These are phyloP conservation scores for Vaccinium myrtillus DNA, from an alignment of 148 eudicot species.

Conservation along the genomic window DNA sequence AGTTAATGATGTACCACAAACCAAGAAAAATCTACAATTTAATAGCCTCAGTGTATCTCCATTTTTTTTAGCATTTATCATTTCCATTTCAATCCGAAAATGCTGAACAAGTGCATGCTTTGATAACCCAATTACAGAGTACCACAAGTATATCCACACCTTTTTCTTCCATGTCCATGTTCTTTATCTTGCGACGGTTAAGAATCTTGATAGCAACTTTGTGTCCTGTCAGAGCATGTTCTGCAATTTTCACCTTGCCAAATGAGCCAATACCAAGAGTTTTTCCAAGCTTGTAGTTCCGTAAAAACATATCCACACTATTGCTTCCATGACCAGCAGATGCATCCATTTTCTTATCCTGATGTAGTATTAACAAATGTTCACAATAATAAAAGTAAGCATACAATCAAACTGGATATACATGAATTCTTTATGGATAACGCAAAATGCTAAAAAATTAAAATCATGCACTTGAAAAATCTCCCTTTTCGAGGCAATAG, in stretches of 20 bases:
- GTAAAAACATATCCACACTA: conserved; percentile 51
- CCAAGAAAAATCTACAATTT: neutral
- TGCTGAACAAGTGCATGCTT: neutral
- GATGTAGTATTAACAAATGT: neutral
- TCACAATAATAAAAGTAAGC: neutral
- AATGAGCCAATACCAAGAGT: conserved; percentile 97
- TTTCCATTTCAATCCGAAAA: conserved; percentile 6
- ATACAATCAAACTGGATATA: neutral
- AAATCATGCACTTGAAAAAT: neutral
- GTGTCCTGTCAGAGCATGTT: conserved; percentile 76
- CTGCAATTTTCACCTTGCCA: conserved; percentile 94
- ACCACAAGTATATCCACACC: conserved; percentile 36
- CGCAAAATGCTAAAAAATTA: neutral
- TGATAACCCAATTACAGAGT: neutral
- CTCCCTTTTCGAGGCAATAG: neutral
- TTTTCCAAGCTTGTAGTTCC: conserved; percentile 87
- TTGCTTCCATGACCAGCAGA: conserved; percentile 45
- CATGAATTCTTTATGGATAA: neutral
- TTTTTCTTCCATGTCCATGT: conserved; percentile 97
- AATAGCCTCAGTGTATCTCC: neutral
- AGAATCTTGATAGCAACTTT: conserved; percentile 96
- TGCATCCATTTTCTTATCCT: conserved; percentile 66
- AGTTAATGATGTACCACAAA: neutral
- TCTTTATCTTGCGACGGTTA: conserved; percentile 82
- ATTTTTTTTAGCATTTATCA: neutral